These are phyloP conservation scores for Larix kaempferi DNA, from an alignment of 75 land plant genomes.

Conservation along the genomic window DNA sequence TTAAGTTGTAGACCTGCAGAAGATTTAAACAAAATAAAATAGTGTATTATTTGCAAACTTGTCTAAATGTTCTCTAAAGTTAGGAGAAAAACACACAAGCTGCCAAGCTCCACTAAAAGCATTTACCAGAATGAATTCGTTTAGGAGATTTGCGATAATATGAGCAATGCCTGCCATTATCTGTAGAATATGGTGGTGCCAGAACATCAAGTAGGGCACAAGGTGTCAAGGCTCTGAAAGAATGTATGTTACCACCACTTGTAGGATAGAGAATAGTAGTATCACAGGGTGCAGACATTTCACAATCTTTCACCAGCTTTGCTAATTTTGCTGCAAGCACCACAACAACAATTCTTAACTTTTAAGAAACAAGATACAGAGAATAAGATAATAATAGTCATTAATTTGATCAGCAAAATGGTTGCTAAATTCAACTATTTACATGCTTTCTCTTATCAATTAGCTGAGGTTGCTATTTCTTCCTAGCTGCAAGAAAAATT, in stretches of 20 bases:
- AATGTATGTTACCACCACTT: constrained; percentile 86
- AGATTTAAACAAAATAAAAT: constrained; percentile 2
- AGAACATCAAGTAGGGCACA: constrained; percentile 94
- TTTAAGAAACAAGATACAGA: neutral
- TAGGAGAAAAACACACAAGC: neutral
- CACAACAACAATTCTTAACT: neutral
- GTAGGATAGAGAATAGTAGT: constrained; percentile 79
- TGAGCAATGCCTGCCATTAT: constrained; percentile 84
- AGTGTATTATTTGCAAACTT: neutral
- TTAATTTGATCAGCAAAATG: no score
- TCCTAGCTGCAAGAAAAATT: no score
- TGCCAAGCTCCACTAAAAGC: neutral
- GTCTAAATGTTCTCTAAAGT: neutral
- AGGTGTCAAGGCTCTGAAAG: constrained; percentile 76
- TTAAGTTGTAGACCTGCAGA: constrained; percentile 7
- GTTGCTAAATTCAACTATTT: no score
- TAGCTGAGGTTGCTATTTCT: no score
- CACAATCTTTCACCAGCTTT: constrained; percentile 67
- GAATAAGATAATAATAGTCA: no score
- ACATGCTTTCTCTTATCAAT: no score
- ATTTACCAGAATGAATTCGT: constrained; percentile 42
- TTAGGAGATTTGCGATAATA: constrained; percentile 64
- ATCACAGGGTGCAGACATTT: constrained; percentile 77
- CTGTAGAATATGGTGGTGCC: constrained; percentile 88
- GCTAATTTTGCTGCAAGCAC: constrained; percentile 67